These are phyloP conservation scores for Globisporangium viniferum DNA, from an alignment of 352 stramenopile species.

Conservation along the genomic window DNA sequence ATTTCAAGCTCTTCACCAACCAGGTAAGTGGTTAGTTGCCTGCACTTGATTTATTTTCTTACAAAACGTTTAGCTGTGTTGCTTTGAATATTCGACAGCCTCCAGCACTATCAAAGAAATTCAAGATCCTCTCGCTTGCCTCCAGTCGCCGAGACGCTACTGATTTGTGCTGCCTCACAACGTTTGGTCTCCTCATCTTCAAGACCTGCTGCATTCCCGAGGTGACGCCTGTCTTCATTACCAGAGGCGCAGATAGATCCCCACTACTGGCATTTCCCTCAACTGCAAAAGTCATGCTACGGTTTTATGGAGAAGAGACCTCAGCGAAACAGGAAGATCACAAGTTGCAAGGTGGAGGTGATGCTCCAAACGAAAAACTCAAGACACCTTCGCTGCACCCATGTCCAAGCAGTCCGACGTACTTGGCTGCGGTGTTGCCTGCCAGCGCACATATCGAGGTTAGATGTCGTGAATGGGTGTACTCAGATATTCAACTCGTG, in stretches of 20 bases:
- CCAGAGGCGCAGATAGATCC: conserved; percentile 30
- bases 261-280: conserved; percentile 52
- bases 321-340: conserved; percentile 55
- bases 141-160: conserved; percentile 29
- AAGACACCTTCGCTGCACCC: conserved; percentile 30
- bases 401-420: conserved; percentile 35
- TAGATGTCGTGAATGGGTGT: not conserved
- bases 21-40: conserved; percentile 18
- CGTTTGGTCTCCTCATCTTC: conserved; percentile 49
- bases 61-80: not conserved
- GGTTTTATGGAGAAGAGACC: conserved; percentile 50
- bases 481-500: not conserved
- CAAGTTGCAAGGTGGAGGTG: conserved; percentile 39
- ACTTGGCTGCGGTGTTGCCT: conserved; percentile 45
- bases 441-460: conserved; percentile 60
- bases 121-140: conserved; percentile 49
- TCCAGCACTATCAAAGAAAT: conserved; percentile 36
- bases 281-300: conserved; percentile 30
- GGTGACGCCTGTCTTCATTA: conserved; percentile 33
- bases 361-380: conserved; percentile 39
- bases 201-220: conserved; percentile 32
- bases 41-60: not conserved
- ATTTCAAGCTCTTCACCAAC: conserved; percentile 34
- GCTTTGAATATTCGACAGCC: not conserved
- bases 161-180: conserved; percentile 56